Evolutionary conservation across 1,139 yeast species (phyloP).

Genomic region (Lodderomyces beijingensis): DNA sequence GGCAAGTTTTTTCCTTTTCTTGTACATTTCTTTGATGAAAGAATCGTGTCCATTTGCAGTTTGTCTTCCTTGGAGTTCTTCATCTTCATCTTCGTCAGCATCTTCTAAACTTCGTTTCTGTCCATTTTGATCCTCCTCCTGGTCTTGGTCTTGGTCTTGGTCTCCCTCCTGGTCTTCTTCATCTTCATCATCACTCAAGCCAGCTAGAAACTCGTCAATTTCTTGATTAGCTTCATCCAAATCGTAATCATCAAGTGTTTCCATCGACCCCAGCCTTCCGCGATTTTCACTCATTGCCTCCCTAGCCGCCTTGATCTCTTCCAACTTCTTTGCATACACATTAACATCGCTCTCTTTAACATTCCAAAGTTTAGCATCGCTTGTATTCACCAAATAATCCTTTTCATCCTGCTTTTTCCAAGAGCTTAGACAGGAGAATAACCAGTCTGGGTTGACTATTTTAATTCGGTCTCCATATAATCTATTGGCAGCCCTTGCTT

Average conservation of each 20-base stretch:
- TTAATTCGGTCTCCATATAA: conserved; percentile 57
- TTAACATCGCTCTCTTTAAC: conserved; percentile 42
- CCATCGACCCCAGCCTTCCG: conserved; percentile 26
- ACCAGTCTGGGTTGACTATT: conserved; percentile 91
- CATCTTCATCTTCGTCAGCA: conserved; percentile 14
- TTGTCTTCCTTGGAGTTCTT: conserved; percentile 11
- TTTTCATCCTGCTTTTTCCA: conserved; percentile 73
- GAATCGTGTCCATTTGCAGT: conserved; percentile 17
- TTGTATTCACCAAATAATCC: conserved; percentile 51
- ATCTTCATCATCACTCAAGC: conserved; percentile 48
- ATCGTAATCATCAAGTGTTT: conserved; percentile 38
- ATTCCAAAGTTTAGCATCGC: conserved; percentile 33
- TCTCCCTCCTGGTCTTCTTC: conserved; percentile 27
- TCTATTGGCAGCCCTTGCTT: conserved; percentile 72
- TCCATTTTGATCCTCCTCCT: conserved; percentile 12
- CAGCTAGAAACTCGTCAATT: conserved; percentile 58
- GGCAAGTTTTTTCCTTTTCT: conserved; percentile 22
- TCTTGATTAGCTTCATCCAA: conserved; percentile 57
- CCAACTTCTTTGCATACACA: conserved; percentile 35
- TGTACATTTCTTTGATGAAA: conserved; percentile 31
- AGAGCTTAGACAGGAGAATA: conserved; percentile 74
- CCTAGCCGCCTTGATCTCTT: conserved; percentile 7
- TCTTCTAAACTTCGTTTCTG: conserved; percentile 11
- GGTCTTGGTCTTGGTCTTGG: conserved; percentile 16
- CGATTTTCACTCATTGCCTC: conserved; percentile 8